Evolutionary conservation across 2,329 filamentous ascomycete species (phyloP), one percentile per base, ranked within the genome.

Genomic region (Anisogramma anomala): DNA sequence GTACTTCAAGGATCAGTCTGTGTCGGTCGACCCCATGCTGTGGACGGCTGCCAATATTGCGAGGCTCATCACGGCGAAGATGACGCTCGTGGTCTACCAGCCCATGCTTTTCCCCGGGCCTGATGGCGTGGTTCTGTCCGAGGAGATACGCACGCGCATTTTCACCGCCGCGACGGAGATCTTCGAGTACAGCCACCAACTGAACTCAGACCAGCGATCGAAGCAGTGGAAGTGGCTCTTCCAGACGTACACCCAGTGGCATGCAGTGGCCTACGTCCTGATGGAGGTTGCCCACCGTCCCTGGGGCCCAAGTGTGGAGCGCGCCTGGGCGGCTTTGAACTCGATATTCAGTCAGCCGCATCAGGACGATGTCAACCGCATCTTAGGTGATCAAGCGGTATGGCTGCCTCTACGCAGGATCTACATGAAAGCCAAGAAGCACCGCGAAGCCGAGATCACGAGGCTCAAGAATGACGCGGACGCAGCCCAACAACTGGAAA

Each of bases 181-280:
- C 1, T 69, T 72, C 31, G 72, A 76, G 50, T 74, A 72, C 49
- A 73, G 67, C 44, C 66, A 71, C 46, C 59, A 66, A 1, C 55
- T 78, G n/a, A 73, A 71, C 38, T 58, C 62, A 3, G 70, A 77
- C 41, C 56, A 59, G 2, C 59, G 58, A 13, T 66, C 63, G 39
- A 63, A 63, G 8, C 67, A 68, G 34, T 76, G 69, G 66, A 68
- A 69, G 14, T 78, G 74, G 74, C 58, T 74, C 5, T 76, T 72
- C 53, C 68, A 74, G 49, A 73, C 70, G 0, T 76, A 74, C 51
- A 72, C 67, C 0, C 71, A 76, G 45, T 77, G 72, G 71, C 66
- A 76, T 48, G 70, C 73, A 4, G 65, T 76, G 3, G 70, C 72
- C 0, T 77, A 72, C 48, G 59, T 75, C 1, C 50, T 77, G 20